Conservation (phyloP, 225 moss, liverwort and hornwort genomes). For the Ulota crispa region DNA sequence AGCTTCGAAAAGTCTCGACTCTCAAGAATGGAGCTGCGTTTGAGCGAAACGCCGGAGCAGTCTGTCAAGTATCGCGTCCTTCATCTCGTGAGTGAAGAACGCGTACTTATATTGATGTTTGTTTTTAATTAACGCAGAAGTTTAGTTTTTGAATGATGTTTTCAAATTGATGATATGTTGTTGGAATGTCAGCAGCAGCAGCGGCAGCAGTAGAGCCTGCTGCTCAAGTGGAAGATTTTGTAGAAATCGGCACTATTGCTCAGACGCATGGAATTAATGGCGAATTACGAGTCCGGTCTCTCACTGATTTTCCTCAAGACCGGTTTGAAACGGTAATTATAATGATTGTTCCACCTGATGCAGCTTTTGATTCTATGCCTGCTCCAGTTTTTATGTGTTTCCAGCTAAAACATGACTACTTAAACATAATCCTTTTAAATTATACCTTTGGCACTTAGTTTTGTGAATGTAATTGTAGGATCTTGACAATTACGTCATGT, state of each 20-base stretch:
- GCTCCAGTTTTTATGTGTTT: not conserved
- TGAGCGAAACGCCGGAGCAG: not conserved
- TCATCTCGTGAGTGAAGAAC: constrained; percentile 32
- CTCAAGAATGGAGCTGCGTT: constrained; percentile 9
- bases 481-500: not conserved
- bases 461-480: not conserved
- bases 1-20: constrained; percentile 4
- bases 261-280: constrained; percentile 82
- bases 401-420: not conserved
- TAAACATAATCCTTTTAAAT: not conserved
- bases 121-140: not conserved
- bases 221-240: constrained; percentile 40
- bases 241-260: constrained; percentile 92
- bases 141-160: not conserved
- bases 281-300: constrained; percentile 83
- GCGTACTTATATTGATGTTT: not conserved
- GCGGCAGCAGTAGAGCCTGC: constrained; percentile 17
- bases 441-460: not conserved
- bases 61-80: constrained; percentile 30
- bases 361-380: not conserved
- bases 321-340: constrained; percentile 86
- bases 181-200: constrained; percentile 23
- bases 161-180: not conserved
- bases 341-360: not conserved
- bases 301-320: constrained; percentile 90